These are phyloP conservation scores for Dillenia suffruticosa DNA, from an alignment of 164 flowering plant species.

Conservation along the genomic window DNA sequence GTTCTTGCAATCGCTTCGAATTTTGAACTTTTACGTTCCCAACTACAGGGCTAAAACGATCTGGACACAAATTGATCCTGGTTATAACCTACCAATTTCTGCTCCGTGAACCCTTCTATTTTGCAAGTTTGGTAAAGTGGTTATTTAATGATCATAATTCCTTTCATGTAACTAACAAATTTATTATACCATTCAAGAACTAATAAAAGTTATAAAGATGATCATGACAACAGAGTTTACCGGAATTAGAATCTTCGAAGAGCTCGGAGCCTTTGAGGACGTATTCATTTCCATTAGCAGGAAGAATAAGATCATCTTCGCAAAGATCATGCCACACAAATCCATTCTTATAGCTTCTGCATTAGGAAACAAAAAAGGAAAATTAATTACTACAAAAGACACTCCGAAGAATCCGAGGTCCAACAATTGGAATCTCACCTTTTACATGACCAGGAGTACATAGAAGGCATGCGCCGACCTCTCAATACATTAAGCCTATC, in stretches of 20 bases:
- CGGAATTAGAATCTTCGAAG: conserved; percentile 67
- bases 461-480: conserved; percentile 88
- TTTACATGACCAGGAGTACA: conserved; percentile 97
- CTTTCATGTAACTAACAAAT: background rate
- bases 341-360: conserved; percentile 91
- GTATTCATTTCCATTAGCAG: conserved; percentile 83
- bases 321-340: conserved; percentile 96
- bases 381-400: background rate
- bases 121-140: too few relatives aligned
- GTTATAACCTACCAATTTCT: too few relatives aligned
- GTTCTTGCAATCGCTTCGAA: conserved; percentile 54
- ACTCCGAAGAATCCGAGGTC: background rate
- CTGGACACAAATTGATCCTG: conserved; percentile 18
- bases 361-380: conserved; percentile 3
- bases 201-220: too few relatives aligned
- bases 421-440: conserved; percentile 38
- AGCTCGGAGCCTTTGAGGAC: conserved; percentile 97
- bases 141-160: background rate
- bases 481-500: conserved; percentile 72
- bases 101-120: too few relatives aligned
- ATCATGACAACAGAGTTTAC: conserved; percentile 17
- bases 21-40: conserved; percentile 34
- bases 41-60: conserved; percentile 34
- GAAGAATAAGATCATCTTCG: conserved; percentile 82
- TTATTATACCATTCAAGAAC: too few relatives aligned